phyloP scores from a whole-genome alignment of 257 asterid species.

The Paulownia fortunei region DNA sequence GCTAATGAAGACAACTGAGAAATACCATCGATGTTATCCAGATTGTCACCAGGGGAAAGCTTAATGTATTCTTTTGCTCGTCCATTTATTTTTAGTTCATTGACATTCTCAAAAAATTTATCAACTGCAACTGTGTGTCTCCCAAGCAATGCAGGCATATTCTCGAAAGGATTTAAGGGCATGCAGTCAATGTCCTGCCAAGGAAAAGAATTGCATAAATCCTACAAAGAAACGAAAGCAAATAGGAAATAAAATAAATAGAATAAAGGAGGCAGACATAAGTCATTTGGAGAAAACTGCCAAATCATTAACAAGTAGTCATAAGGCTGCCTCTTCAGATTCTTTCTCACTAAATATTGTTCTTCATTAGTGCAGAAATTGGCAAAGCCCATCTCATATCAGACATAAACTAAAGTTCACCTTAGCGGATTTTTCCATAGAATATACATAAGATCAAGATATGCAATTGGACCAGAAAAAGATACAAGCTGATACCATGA shows the following conservation, averaged over 20 bases:
- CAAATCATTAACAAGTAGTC: constrained; percentile 18
- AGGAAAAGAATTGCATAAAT: constrained; percentile 31
- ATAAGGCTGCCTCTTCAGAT: constrained; percentile 14
- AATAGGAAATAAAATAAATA: neutral
- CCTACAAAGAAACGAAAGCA: neutral
- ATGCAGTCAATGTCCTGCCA: constrained; percentile 90
- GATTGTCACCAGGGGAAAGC: constrained; percentile 48
- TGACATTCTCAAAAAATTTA: constrained; percentile 62
- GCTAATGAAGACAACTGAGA: constrained; percentile 58
- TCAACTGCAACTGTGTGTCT: constrained; percentile 56
- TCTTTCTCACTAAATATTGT: constrained; percentile 18
- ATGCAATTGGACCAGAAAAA: constrained; percentile 12
- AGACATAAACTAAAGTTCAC: constrained; percentile 5
- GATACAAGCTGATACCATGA: constrained; percentile 12
- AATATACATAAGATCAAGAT: constrained; percentile 3
- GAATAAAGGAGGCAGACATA: constrained; percentile 13
- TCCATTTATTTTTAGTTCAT: constrained; percentile 60
- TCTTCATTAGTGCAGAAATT: neutral
- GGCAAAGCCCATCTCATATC: neutral
- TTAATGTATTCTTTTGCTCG: constrained; percentile 58
- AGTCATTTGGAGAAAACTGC: constrained; percentile 7
- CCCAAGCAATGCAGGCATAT: constrained; percentile 67
- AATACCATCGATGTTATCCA: constrained; percentile 53
- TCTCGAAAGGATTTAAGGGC: constrained; percentile 82
- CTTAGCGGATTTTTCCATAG: neutral